These are phyloP conservation scores for Starmera dryadoides DNA, from an alignment of 805 yeast species.

Conservation along the genomic window DNA sequence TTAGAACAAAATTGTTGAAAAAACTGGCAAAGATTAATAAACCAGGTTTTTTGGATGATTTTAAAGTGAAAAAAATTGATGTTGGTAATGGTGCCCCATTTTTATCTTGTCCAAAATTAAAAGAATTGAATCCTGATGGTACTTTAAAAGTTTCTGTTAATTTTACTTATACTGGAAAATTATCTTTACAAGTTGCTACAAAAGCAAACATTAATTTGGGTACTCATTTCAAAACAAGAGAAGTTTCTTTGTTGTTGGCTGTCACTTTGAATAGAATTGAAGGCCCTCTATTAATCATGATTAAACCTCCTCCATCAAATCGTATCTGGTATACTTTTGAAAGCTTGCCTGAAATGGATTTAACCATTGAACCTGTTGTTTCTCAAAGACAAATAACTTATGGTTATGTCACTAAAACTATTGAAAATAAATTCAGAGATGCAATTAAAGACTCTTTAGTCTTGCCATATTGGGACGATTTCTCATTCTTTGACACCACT, in stretches of 20 bases:
- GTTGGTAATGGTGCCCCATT: slow-evolving; percentile 81
- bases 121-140: slow-evolving; percentile 76
- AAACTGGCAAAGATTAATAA: slow-evolving; percentile 74
- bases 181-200: slow-evolving; percentile 72
- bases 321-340: slow-evolving; percentile 89
- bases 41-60: slow-evolving; percentile 84
- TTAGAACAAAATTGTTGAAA: slow-evolving; percentile 54
- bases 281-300: slow-evolving; percentile 61
- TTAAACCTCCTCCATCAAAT: slow-evolving; percentile 88
- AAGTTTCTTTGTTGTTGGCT: slow-evolving; percentile 66
- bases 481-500: slow-evolving; percentile 57
- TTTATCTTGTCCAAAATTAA: slow-evolving; percentile 63
- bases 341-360: slow-evolving; percentile 64
- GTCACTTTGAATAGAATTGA: slow-evolving; percentile 60
- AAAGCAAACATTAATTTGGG: slow-evolving; percentile 73
- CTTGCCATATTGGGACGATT: slow-evolving; percentile 83
- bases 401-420: slow-evolving; percentile 69
- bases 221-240: slow-evolving; percentile 61
- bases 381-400: slow-evolving; percentile 78
- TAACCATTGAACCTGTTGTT: slow-evolving; percentile 85
- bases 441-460: slow-evolving; percentile 77
- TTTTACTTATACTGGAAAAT: slow-evolving; percentile 67
- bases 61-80: slow-evolving; percentile 61
- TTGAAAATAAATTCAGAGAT: slow-evolving; percentile 72
- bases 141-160: slow-evolving; percentile 52